These are phyloP conservation scores for Hymenoscyphus albidus DNA, from an alignment of 2,329 filamentous ascomycete species.

Conservation along the genomic window DNA sequence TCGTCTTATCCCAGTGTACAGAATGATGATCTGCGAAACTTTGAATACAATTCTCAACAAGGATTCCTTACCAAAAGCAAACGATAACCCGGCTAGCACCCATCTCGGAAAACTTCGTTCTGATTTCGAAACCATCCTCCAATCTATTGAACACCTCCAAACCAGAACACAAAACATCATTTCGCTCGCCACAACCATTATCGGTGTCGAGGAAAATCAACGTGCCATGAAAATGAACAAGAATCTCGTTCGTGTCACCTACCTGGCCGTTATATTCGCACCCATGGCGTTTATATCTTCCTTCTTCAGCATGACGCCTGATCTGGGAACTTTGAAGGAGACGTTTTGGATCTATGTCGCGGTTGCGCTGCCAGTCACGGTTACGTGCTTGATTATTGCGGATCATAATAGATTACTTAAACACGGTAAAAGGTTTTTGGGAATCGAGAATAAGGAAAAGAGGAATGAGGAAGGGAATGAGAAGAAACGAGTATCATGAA, in stretches of 20 bases:
- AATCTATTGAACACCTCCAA: conserved; percentile 8
- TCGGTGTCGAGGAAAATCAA: conserved; percentile 10
- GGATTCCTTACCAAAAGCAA: not conserved
- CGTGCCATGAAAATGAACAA: conserved; percentile 9
- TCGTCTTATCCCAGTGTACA: conserved; percentile 11
- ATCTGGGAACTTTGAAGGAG: not conserved
- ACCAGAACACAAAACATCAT: conserved; percentile 14
- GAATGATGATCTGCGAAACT: conserved; percentile 6
- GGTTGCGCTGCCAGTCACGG: conserved; percentile 6
- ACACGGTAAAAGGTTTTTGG: not conserved
- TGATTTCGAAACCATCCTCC: conserved; percentile 12
- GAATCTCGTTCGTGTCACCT: conserved; percentile 10
- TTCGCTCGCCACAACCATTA: conserved; percentile 10
- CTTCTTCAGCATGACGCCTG: conserved; percentile 8
- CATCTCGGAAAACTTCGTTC: conserved; percentile 3
- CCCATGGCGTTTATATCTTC: conserved; percentile 10
- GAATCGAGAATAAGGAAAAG: not conserved
- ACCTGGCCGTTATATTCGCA: conserved; percentile 8
- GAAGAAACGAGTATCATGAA: not conserved
- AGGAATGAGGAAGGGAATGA: not conserved
- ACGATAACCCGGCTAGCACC: not conserved
- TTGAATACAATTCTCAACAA: conserved; percentile 8
- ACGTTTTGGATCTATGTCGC: conserved; percentile 11
- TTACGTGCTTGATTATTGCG: conserved; percentile 4
- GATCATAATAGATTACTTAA: not conserved